Conservation (phyloP, 305 asterid genomes). For the Fraxinus xanthoxyloides region DNA sequence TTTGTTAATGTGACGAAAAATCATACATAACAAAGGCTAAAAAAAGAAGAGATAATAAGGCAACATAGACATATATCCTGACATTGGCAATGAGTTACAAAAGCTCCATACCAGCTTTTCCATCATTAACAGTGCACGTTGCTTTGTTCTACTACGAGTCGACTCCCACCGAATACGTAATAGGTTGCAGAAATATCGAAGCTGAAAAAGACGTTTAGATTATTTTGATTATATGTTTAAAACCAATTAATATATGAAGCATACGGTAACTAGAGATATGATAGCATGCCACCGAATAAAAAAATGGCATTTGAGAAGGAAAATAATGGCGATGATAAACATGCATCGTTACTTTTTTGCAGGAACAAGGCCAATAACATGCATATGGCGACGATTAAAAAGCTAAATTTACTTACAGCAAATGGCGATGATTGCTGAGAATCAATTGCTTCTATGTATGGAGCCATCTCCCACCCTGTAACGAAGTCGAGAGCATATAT, state of each 20-base stretch:
- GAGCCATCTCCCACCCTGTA: slow-evolving; percentile 93
- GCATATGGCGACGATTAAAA: background rate
- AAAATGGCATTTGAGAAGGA: background rate
- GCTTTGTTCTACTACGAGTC: slow-evolving; percentile 84
- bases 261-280: background rate
- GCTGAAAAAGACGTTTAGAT: slow-evolving; percentile 34
- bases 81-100: background rate
- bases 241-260: slow-evolving; percentile 5
- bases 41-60: background rate
- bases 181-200: slow-evolving; percentile 60
- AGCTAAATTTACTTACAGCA: slow-evolving; percentile 45
- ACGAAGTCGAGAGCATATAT: slow-evolving; percentile 23
- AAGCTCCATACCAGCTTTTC: slow-evolving; percentile 58
- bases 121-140: slow-evolving; percentile 90
- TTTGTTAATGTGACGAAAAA: background rate
- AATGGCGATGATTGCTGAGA: slow-evolving; percentile 70
- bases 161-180: slow-evolving; percentile 91
- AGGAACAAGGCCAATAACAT: background rate
- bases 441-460: slow-evolving; percentile 94
- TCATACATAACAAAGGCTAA: background rate
- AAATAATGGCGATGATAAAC: background rate
- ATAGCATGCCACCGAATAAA: background rate
- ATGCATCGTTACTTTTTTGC: background rate
- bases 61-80: background rate
- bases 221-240: background rate